Base-by-base conservation (phyloP, 805 yeast genomes). In the Kodamaea sagamina region DNA sequence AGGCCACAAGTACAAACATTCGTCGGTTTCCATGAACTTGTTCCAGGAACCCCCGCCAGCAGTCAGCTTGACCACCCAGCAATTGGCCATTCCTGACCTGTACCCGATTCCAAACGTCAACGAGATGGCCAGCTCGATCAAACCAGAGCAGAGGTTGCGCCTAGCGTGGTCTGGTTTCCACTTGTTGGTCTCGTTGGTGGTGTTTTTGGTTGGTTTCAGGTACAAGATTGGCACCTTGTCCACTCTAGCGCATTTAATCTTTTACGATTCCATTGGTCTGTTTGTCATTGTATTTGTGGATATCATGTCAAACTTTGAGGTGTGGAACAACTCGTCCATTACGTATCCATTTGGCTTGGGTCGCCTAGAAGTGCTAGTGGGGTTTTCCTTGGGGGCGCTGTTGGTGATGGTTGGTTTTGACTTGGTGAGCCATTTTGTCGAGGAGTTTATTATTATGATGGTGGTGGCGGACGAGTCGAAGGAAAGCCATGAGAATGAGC, bases 1-100 rank as follows among this genome's bases (percentile, higher is more conserved):
- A 53, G 99, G 99, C 5, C 99, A 92, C 63, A 78, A 92, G 53
- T 92, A 92, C 61, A 92, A 92, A 61, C 98, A 92, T 63, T 89
- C 97, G 2, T 89, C 97, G 6, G 96, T 92, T 4, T 89, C 96
- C 4, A 86, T 92, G 93, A 90, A 92, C 62, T 77, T 92, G 60
- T 92, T 93, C 61, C 96, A 88, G 62, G 97, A 92, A 57, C 96
- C 97, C 1, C 85, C 89, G 11, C 69, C 71, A 2, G 55, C 62
- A 3, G 53, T 55, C 12, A 49, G 50, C 31, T 44, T 48, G 13
- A 79, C 73, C 31, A 72, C 82, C 27, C 82, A 85, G 4, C 85
- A 89, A 0, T 65, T 72, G 26, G 72, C 79, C 32, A 67, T 82
- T 12, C 87, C 89, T 0, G 77, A 76, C 26, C 75, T 76, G 53